Evolutionary conservation across 2,329 filamentous ascomycete species (phyloP).

Genomic region (Colletotrichum neosansevieriae): DNA sequence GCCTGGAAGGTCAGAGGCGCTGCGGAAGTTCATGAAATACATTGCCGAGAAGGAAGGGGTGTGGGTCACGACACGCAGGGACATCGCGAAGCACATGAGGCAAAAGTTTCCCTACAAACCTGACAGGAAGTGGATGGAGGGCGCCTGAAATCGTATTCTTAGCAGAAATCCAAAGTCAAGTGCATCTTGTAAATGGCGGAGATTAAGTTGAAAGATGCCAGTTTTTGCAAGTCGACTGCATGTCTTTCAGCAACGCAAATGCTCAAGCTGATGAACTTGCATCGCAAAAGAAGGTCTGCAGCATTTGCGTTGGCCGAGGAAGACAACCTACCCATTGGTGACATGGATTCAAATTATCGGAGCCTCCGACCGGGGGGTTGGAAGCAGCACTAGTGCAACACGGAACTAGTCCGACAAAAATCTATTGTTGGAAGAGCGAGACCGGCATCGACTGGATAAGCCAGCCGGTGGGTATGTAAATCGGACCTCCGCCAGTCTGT

Average conservation of each 20-base stretch:
- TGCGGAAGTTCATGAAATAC: slow-evolving; percentile 55
- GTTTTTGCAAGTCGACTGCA: too few relatives aligned
- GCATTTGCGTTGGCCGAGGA: not conserved
- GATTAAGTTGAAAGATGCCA: too few relatives aligned
- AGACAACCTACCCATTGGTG: not conserved
- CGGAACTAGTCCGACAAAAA: slow-evolving; percentile 3
- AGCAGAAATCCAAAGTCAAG: not conserved
- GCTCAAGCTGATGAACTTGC: too few relatives aligned
- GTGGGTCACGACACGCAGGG: slow-evolving; percentile 57
- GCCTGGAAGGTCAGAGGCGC: slow-evolving; percentile 52
- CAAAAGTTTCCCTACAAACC: slow-evolving; percentile 37
- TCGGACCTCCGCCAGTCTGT: slow-evolving; percentile 28
- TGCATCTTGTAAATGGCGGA: too few relatives aligned
- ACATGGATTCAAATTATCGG: not conserved
- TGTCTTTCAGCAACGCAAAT: too few relatives aligned
- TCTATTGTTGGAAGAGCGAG: not conserved
- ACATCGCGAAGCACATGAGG: slow-evolving; percentile 56
- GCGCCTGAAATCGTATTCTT: not conserved
- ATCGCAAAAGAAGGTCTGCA: not conserved
- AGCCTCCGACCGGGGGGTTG: slow-evolving; percentile 6
- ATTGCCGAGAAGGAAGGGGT: slow-evolving; percentile 53
- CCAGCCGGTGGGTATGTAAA: slow-evolving; percentile 12
- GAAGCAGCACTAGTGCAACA: not conserved
- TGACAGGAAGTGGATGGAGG: slow-evolving; percentile 41
- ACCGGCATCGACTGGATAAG: not conserved